phyloP scores from a whole-genome alignment of 2,329 filamentous ascomycete species.

The Escovopsis weberi region DNA sequence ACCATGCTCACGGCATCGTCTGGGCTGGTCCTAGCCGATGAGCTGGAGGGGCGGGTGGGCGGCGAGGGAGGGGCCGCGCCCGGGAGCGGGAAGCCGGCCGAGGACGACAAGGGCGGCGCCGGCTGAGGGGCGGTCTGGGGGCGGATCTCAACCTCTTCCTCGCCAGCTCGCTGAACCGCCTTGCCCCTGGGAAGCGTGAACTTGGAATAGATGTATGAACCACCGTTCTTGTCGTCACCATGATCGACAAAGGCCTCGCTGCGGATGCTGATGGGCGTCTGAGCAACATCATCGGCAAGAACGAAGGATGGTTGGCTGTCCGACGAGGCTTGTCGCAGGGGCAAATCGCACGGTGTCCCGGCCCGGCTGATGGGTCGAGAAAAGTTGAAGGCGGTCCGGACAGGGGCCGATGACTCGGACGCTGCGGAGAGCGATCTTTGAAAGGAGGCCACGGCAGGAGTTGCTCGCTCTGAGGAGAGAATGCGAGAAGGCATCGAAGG shows the following conservation, averaged over 20 bases:
- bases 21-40: conserved; percentile 25
- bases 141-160: conserved; percentile 32
- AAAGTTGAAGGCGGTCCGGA: conserved; percentile 78
- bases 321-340: conserved; percentile 47
- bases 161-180: conserved; percentile 53
- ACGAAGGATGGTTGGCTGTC: conserved; percentile 53
- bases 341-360: conserved; percentile 44
- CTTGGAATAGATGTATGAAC: conserved; percentile 76
- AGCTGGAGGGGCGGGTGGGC: conserved; percentile 45
- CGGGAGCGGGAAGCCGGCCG: conserved; percentile 28
- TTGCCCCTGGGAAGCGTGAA: conserved; percentile 75
- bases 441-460: conserved; percentile 46
- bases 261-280: conserved; percentile 59
- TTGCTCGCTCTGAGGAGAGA: conserved; percentile 56
- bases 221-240: conserved; percentile 34
- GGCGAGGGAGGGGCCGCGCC: conserved; percentile 43
- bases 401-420: conserved; percentile 63
- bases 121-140: conserved; percentile 45
- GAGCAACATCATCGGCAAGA: conserved; percentile 47
- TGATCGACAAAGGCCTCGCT: conserved; percentile 51
- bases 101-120: conserved; percentile 29
- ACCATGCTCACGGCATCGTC: conserved; percentile 21
- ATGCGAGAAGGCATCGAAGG: conserved; percentile 60
- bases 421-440: conserved; percentile 71
- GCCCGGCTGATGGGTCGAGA: conserved; percentile 75